Evolutionary conservation across 2,329 filamentous ascomycete genomes (phyloP).

Genomic region (Ascochyta rabiei): DNA sequence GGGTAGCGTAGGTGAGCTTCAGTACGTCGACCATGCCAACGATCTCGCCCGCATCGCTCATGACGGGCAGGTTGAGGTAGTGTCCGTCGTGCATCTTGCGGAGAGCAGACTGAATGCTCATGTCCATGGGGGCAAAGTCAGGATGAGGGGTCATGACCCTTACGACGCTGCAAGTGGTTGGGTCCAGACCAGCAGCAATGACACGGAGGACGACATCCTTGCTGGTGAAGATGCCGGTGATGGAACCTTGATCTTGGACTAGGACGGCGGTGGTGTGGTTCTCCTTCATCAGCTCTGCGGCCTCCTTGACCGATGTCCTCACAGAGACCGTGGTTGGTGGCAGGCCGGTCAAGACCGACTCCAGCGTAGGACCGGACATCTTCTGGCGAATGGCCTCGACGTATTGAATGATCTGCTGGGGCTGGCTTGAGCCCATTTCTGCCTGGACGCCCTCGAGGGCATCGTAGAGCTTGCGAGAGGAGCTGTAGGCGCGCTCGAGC

Average conservation of each 20-base stretch:
- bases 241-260: conserved; percentile 94
- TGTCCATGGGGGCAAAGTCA: conserved; percentile 97
- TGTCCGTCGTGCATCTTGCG: conserved; percentile 99
- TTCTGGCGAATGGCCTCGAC: conserved; percentile 93
- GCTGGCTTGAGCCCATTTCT: conserved; percentile 92
- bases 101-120: conserved; percentile 97
- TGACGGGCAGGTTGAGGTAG: conserved; percentile 96
- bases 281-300: conserved; percentile 95
- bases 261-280: conserved; percentile 96
- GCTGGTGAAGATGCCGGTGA: conserved; percentile 99
- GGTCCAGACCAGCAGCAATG: conserved; percentile 94
- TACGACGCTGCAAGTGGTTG: conserved; percentile 93
- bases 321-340: conserved; percentile 95
- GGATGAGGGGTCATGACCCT: conserved; percentile 99
- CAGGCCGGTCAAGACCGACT: conserved; percentile 89
- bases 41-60: conserved; percentile 96
- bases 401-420: conserved; percentile 98
- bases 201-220: conserved; percentile 98
- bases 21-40: conserved; percentile 99
- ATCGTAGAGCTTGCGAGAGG: conserved; percentile 97
- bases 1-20: conserved; percentile 95
- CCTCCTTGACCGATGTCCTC: conserved; percentile 93
- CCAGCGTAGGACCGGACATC: conserved; percentile 97
- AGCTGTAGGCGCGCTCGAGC: conserved; percentile 94
- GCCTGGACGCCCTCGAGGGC: conserved; percentile 97